These are phyloP conservation scores for Cruciata laevipes DNA, from an alignment of 257 asterid species.

Conservation along the genomic window DNA sequence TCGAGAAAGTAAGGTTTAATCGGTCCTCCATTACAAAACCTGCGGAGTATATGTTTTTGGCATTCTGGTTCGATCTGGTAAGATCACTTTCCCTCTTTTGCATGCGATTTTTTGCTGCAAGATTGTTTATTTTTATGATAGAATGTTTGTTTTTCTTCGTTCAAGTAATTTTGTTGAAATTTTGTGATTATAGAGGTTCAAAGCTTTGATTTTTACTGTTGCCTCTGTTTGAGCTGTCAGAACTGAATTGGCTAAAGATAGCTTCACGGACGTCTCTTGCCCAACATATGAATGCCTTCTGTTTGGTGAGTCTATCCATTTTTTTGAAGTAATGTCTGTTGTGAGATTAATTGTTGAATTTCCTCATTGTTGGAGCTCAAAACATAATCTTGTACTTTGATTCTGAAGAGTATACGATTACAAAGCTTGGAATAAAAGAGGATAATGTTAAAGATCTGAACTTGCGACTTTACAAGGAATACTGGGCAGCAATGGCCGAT, in stretches of 20 bases:
- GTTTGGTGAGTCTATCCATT: slow-evolving; percentile 49
- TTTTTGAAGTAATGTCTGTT: not conserved
- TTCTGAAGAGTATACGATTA: slow-evolving; percentile 58
- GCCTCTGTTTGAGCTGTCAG: slow-evolving; percentile 13
- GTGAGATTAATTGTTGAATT: not conserved
- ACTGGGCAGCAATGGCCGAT: slow-evolving; percentile 96
- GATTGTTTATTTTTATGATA: not conserved
- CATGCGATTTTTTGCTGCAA: not conserved
- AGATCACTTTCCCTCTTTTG: not conserved
- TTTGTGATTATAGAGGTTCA: not conserved
- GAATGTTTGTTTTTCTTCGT: not conserved
- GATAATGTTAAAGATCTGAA: slow-evolving; percentile 58
- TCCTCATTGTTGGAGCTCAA: not conserved
- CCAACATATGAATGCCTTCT: slow-evolving; percentile 69
- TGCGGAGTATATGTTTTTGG: not conserved
- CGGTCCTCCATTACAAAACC: too few species aligned
- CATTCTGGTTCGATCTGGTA: not conserved
- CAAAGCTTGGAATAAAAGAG: slow-evolving; percentile 58
- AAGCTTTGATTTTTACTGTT: not conserved
- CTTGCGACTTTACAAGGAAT: slow-evolving; percentile 62
- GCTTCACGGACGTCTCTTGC: slow-evolving; percentile 32
- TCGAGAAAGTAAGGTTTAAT: too few species aligned
- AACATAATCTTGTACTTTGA: not conserved
- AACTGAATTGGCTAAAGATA: slow-evolving; percentile 48
- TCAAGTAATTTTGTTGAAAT: not conserved